Conservation (phyloP, 495 filamentous ascomycete genomes). For the Daldinia loculata region DNA sequence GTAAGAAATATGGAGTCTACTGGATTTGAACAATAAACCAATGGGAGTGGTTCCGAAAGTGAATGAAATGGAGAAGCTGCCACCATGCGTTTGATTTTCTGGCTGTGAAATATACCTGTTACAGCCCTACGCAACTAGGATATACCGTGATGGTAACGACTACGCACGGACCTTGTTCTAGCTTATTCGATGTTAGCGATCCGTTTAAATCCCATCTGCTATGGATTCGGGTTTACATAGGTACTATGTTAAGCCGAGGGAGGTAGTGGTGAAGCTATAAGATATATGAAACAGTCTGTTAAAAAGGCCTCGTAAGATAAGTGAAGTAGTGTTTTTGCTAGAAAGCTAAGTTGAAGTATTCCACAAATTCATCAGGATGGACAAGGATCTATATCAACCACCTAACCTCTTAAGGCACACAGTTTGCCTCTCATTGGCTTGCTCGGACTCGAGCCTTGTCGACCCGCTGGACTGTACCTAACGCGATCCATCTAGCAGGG, state of each 20-base stretch:
- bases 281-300: neutral
- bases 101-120: neutral
- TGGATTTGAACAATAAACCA: too few species aligned
- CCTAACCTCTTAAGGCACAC: neutral
- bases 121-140: neutral
- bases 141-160: neutral
- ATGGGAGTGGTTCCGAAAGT: too few species aligned
- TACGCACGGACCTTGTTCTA: neutral
- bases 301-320: neutral
- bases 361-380: neutral
- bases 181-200: neutral
- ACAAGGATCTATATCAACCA: conserved; percentile 11
- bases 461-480: conserved; percentile 15
- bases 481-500: conserved; percentile 11
- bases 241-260: neutral
- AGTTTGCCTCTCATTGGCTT: conserved; percentile 13
- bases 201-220: neutral
- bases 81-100: neutral
- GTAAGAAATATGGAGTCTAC: too few species aligned
- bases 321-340: neutral
- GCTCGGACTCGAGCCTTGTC: conserved; percentile 23
- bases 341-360: neutral
- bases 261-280: neutral
- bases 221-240: neutral
- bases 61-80: neutral